Evolutionary conservation across 345 rosid species (phyloP).

Genomic region (Sisymbrium irio): DNA sequence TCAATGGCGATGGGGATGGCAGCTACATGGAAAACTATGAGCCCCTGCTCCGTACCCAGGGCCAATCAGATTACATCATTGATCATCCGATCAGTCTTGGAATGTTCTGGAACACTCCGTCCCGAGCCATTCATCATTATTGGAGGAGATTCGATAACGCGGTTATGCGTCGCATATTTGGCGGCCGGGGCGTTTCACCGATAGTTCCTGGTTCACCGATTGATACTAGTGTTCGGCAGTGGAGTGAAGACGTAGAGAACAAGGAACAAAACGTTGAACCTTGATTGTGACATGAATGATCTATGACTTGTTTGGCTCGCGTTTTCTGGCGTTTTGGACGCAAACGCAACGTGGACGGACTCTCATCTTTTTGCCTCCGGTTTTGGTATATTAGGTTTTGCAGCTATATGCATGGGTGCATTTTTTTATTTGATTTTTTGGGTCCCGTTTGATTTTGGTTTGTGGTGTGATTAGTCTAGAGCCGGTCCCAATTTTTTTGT

Average conservation of each 20-base stretch:
- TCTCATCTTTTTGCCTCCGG: background rate
- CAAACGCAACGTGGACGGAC: conserved; percentile 20
- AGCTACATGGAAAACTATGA: conserved; percentile 14
- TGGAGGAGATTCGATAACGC: conserved; percentile 77
- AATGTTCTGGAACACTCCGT: conserved; percentile 64
- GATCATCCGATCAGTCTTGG: conserved; percentile 41
- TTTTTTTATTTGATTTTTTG: conserved; percentile 20
- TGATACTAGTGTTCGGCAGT: conserved; percentile 42
- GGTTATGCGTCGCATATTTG: conserved; percentile 91
- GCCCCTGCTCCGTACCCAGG: conserved; percentile 25
- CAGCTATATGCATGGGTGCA: background rate
- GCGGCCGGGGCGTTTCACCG: conserved; percentile 81
- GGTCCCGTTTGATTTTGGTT: conserved; percentile 16
- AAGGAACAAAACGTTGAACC: conserved; percentile 30
- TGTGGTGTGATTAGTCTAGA: conserved; percentile 19
- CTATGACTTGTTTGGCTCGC: conserved; percentile 8
- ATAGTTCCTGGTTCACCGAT: conserved; percentile 63
- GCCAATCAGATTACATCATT: conserved; percentile 27
- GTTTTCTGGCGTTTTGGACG: conserved; percentile 17
- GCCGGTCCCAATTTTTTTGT: conserved; percentile 14
- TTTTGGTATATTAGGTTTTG: conserved; percentile 9
- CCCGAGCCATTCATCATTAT: conserved; percentile 69
- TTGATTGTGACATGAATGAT: background rate
- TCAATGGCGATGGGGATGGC: conserved; percentile 32
- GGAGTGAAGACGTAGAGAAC: conserved; percentile 36